A percentile compares a stretch with the other conserved stretches of the same genome.
These are phyloP conservation scores for Dillenia turbinata DNA, from an alignment of 164 flowering plant genomes.

Conservation along the genomic window DNA sequence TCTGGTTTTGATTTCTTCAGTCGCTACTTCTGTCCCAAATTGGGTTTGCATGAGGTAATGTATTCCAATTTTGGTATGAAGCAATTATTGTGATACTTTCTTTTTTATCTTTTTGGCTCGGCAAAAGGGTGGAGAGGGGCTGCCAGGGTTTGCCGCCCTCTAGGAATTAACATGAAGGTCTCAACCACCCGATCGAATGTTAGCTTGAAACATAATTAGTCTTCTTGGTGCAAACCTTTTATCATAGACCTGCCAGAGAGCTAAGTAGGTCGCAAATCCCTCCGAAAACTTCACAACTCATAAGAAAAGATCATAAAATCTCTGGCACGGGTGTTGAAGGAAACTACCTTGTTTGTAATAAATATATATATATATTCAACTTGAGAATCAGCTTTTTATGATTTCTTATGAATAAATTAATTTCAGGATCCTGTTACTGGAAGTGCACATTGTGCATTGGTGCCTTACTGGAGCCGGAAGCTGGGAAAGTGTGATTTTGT, in stretches of 20 bases:
- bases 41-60: constrained; percentile 53
- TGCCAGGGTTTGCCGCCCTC: no score
- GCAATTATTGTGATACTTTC: not conserved
- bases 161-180: no score
- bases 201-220: no score
- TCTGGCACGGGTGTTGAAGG: not conserved
- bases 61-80: not conserved
- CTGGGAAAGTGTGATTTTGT: constrained; percentile 57
- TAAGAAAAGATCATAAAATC: not conserved
- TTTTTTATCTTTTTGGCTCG: not conserved
- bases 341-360: not conserved
- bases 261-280: no score
- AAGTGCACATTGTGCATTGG: constrained; percentile 77
- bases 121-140: no score
- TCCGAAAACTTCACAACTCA: no score
- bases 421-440: constrained; percentile 86
- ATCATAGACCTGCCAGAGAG: no score
- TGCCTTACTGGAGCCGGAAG: constrained; percentile 67
- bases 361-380: not conserved
- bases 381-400: not conserved
- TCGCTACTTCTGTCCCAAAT: constrained; percentile 56
- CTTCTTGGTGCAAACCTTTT: no score
- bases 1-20: constrained; percentile 59
- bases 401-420: not conserved
- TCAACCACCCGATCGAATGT: no score